phyloP scores from a whole-genome alignment of 345 rosid genomes.

The Hevea brasiliensis region DNA sequence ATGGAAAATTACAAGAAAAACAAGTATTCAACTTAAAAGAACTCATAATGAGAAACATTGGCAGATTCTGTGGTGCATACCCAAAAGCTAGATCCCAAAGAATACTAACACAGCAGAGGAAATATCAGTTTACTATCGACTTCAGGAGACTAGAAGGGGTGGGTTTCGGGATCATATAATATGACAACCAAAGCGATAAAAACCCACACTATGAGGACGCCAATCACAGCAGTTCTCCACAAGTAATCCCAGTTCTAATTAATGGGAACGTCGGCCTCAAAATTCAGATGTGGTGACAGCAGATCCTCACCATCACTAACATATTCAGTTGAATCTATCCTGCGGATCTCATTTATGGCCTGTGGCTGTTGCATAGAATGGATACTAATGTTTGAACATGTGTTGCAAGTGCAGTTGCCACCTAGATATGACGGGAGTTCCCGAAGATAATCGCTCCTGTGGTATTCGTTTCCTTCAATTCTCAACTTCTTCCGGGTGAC shows the following conservation, averaged over 20 bases:
- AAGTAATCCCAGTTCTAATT: conserved; percentile 48
- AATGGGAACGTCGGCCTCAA: conserved; percentile 32
- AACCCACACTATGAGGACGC: conserved; percentile 65
- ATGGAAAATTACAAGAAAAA: not conserved
- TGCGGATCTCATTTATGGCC: conserved; percentile 21
- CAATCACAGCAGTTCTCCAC: conserved; percentile 57
- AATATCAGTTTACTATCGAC: conserved; percentile 9
- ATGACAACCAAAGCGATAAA: conserved; percentile 56
- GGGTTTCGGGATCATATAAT: conserved; percentile 56
- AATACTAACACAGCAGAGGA: not conserved
- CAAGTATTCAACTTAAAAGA: not conserved
- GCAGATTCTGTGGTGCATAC: not conserved
- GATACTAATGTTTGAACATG: conserved; percentile 45
- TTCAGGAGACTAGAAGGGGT: conserved; percentile 38
- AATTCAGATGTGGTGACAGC: conserved; percentile 18
- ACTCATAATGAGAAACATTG: not conserved
- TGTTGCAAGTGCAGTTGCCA: conserved; percentile 66
- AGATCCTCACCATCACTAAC: conserved; percentile 33
- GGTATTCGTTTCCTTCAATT: conserved; percentile 71
- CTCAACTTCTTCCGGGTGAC: conserved; percentile 74
- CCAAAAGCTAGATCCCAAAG: not conserved
- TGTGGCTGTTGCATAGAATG: conserved; percentile 17
- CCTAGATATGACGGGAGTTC: conserved; percentile 83
- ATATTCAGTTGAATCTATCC: conserved; percentile 18
- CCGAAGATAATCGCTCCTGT: conserved; percentile 54